Evolutionary conservation across 1,284 basidiomycete species (phyloP).

Genomic region (Heterobasidion occidentale): DNA sequence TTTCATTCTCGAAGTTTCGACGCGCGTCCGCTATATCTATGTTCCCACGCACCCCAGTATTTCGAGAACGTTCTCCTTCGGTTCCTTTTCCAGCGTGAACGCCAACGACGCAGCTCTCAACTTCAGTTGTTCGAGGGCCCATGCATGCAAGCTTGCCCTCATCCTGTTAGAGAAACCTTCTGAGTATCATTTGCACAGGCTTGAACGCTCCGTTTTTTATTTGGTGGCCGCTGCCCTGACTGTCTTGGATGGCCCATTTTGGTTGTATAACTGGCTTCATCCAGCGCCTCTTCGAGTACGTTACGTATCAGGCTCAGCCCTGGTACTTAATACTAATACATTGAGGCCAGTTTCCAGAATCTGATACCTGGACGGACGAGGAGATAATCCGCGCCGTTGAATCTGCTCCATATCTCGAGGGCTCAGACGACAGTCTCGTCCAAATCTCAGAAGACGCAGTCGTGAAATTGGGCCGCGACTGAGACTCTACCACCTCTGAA

Average conservation of each 20-base stretch:
- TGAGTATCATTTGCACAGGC: too few species aligned
- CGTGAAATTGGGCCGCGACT: neutral
- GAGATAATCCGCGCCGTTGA: neutral
- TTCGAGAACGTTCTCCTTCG: conserved; percentile 20
- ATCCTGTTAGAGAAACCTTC: too few species aligned
- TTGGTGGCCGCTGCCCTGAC: too few species aligned
- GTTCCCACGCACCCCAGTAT: conserved; percentile 8
- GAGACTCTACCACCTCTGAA: neutral
- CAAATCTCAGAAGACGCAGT: neutral
- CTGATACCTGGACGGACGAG: neutral
- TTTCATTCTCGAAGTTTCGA: conserved; percentile 23
- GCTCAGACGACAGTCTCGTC: neutral
- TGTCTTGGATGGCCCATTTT: too few species aligned
- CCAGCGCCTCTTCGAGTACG: too few species aligned
- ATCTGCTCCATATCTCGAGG: neutral
- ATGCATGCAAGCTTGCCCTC: neutral
- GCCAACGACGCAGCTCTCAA: neutral
- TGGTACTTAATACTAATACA: too few species aligned
- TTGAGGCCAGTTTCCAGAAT: neutral
- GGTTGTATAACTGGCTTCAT: too few species aligned
- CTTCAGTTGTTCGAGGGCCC: neutral
- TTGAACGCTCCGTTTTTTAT: too few species aligned
- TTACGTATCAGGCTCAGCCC: too few species aligned
- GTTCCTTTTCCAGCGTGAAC: neutral
- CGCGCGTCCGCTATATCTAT: conserved; percentile 19